These are phyloP conservation scores for Colletotrichum truncatum DNA, from an alignment of 2,329 filamentous ascomycete genomes.

Conservation along the genomic window DNA sequence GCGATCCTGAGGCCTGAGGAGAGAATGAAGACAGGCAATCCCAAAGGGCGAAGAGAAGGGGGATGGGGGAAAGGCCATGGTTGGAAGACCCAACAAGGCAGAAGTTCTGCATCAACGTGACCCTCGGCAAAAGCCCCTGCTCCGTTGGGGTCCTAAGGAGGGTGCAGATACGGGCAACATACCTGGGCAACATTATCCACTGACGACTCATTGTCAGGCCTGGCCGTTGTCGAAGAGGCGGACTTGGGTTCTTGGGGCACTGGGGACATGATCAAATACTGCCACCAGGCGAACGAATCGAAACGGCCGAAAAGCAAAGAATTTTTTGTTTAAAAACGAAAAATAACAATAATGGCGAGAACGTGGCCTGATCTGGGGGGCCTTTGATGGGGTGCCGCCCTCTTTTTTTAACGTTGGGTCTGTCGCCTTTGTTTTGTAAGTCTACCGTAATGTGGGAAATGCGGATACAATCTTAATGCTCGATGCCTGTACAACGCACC, in stretches of 20 bases:
- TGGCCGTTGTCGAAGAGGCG: conserved; percentile 28
- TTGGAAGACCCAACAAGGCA: background rate
- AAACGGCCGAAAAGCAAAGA: background rate
- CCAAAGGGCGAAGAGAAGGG: background rate
- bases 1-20: background rate
- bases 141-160: conserved; percentile 4
- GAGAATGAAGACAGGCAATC: background rate
- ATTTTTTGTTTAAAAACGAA: no score
- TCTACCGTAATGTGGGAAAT: conserved; percentile 20
- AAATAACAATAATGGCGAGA: conserved; percentile 11
- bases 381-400: conserved; percentile 19
- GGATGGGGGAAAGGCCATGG: background rate
- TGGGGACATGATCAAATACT: conserved; percentile 29
- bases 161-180: conserved; percentile 22
- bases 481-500: conserved; percentile 8
- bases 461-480: conserved; percentile 15
- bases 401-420: conserved; percentile 18
- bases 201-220: conserved; percentile 25
- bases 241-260: conserved; percentile 24
- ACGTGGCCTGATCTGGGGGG: conserved; percentile 27
- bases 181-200: conserved; percentile 31
- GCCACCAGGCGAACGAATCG: conserved; percentile 19
- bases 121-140: conserved; percentile 7
- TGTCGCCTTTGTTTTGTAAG: background rate
- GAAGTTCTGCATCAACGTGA: conserved; percentile 9